Base-by-base conservation (phyloP, 768 basidiomycete species). In the Trametes cingulata region DNA sequence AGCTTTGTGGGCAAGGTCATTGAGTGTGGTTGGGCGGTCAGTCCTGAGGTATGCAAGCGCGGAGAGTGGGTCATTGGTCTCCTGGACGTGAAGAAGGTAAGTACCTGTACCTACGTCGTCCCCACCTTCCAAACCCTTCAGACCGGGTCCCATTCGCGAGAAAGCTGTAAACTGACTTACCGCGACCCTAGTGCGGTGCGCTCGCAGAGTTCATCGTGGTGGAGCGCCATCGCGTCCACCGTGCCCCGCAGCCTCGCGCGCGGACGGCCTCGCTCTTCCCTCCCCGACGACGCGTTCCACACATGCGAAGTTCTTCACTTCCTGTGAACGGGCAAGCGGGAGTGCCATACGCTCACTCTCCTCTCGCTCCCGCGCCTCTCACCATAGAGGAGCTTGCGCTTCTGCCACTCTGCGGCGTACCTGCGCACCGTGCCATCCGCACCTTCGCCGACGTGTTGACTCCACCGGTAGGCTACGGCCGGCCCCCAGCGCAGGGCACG, bases 1-100 rank as follows among this genome's bases (percentile, higher is more conserved):
- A 90, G 90, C 62, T 91, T 97, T 70, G 87, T 93, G 8, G 95
- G 95, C 5, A 77, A 91, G 40, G 88, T 89, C 41, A 71, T 95
- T 49, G 91, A 92, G 68, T 86, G 84, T 60, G 95, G 95, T 3
- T 90, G 86, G 81, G 90, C 90, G 39, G 88, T 92, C 14, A 78
- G 78, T 47, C 86, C 64, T 20, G 79, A 77, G n/a, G 75, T 80
- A 20, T 75, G 85, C 24, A 81, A 80, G 69, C 85, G 85, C 65
- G 91, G 92, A 5, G 95, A 97, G 66, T 92, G 94, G 88, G 90
- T 95, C 6, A 76, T 91, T 59, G 95, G 93, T 12, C 67, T 95
- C 62, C 70, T 90, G 70, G 90, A 94, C 68, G 78, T 90, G 12
- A 79, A 81, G 63, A 95, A 93, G 86, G 94, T 93, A 63, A 65